A percentile compares a stretch with the other conserved stretches of the same genome.
Evolutionary conservation across 371 early-diverging fungal genomes (phyloP).

Genomic region (Mortierella polycephala): DNA sequence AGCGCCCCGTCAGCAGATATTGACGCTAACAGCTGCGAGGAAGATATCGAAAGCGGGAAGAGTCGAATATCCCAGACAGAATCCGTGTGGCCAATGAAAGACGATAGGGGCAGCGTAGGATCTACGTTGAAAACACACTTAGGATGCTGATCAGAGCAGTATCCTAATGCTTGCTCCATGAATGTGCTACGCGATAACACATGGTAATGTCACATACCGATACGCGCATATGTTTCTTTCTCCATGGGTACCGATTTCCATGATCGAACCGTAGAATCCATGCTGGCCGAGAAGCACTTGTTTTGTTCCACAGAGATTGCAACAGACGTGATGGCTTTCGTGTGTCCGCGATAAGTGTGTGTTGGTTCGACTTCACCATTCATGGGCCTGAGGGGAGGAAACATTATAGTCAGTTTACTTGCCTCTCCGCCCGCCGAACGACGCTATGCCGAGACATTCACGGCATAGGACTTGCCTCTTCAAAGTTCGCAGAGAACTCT

Average conservation of each 20-base stretch:
- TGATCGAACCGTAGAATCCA: slow-evolving; percentile 79
- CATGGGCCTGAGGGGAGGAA: slow-evolving; percentile 11
- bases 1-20: slow-evolving; percentile 86
- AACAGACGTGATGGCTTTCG: slow-evolving; percentile 72
- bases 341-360: slow-evolving; percentile 86
- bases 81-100: slow-evolving; percentile 84
- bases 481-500: slow-evolving; percentile 42
- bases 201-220: slow-evolving; percentile 53
- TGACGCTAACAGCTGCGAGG: slow-evolving; percentile 69
- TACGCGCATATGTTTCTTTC: slow-evolving; percentile 64
- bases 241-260: slow-evolving; percentile 79
- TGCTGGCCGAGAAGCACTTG: slow-evolving; percentile 76
- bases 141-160: too few relatives aligned
- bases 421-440: too few relatives aligned
- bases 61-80: slow-evolving; percentile 87
- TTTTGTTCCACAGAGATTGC: slow-evolving; percentile 69
- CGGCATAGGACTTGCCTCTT: slow-evolving; percentile 16
- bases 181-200: not conserved
- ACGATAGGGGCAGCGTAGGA: slow-evolving; percentile 64
- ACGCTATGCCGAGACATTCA: not conserved
- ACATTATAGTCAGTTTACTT: not conserved
- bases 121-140: slow-evolving; percentile 45
- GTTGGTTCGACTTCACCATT: slow-evolving; percentile 74
- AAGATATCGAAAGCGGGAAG: slow-evolving; percentile 61
- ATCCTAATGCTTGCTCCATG: too few relatives aligned